Percentiles rank a stretch among this genome's conserved stretches.
Conservation (phyloP, 2,329 filamentous ascomycete genomes). For the Ceratocystis ficicola region DNA sequence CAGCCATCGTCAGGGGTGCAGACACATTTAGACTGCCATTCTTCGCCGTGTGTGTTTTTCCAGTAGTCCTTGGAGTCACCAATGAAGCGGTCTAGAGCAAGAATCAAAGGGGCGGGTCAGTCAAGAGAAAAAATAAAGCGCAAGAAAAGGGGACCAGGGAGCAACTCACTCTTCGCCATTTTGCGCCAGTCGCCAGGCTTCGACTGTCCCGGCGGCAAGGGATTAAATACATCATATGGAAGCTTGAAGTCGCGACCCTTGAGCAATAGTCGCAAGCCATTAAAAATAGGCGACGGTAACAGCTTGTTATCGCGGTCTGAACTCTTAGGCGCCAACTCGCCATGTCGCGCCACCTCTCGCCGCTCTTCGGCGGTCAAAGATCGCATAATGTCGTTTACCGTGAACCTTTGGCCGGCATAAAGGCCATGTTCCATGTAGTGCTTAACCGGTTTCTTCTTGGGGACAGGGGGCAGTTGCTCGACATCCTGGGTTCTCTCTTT, state of each 20-base stretch:
- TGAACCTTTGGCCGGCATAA: constrained; percentile 66
- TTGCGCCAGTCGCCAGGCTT: constrained; percentile 91
- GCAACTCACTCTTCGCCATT: constrained; percentile 68
- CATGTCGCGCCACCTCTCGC: constrained; percentile 34
- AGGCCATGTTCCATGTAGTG: constrained; percentile 72
- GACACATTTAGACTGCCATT: constrained; percentile 65
- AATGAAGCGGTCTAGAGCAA: constrained; percentile 64
- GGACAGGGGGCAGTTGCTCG: constrained; percentile 31
- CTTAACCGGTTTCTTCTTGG: constrained; percentile 46
- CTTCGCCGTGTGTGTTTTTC: constrained; percentile 59
- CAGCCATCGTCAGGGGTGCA: constrained; percentile 70
- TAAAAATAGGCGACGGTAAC: constrained; percentile 68
- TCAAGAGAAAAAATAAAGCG: background rate
- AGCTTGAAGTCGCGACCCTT: constrained; percentile 72
- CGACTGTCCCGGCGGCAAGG: constrained; percentile 70
- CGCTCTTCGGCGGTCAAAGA: constrained; percentile 41
- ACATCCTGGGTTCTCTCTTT: constrained; percentile 27
- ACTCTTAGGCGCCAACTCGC: constrained; percentile 22
- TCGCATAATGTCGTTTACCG: constrained; percentile 34
- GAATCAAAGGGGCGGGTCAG: constrained; percentile 25
- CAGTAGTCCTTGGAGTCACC: constrained; percentile 69
- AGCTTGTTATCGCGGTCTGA: constrained; percentile 41
- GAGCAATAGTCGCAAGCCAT: constrained; percentile 57
- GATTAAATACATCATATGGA: constrained; percentile 81
- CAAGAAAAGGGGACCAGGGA: background rate